Evolutionary conservation across 2,329 filamentous ascomycete genomes (phyloP).

Genomic region (Hypoxylon sp.): DNA sequence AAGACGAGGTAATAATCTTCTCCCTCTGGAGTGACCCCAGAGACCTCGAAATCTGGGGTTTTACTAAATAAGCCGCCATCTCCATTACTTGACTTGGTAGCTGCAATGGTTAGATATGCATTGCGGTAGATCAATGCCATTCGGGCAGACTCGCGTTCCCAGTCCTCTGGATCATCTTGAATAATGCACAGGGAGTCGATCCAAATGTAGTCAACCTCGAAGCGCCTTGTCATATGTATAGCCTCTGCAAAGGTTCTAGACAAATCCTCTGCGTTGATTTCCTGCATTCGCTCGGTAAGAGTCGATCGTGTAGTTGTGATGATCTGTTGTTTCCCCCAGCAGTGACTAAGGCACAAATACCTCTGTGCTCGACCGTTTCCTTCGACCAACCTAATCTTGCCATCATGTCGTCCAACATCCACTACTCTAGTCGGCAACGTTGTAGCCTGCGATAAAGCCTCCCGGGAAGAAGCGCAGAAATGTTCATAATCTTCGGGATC

Average conservation of each 20-base stretch:
- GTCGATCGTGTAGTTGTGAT: conserved; percentile 33
- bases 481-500: background rate
- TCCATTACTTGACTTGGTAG: conserved; percentile 26
- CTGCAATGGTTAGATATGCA: conserved; percentile 39
- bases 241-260: conserved; percentile 27
- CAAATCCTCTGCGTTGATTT: conserved; percentile 24
- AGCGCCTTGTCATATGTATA: conserved; percentile 13
- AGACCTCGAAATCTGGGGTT: conserved; percentile 13
- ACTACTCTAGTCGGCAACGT: conserved; percentile 10
- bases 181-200: conserved; percentile 38
- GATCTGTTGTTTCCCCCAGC: conserved; percentile 35
- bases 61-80: conserved; percentile 9
- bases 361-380: conserved; percentile 14
- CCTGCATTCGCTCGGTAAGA: conserved; percentile 15
- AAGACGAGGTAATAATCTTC: conserved; percentile 12
- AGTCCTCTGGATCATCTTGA: conserved; percentile 32
- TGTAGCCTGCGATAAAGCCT: background rate
- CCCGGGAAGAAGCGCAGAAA: background rate
- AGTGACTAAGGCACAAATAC: conserved; percentile 40
- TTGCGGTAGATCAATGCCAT: conserved; percentile 45
- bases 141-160: conserved; percentile 33
- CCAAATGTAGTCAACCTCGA: conserved; percentile 35
- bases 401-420: conserved; percentile 4
- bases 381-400: conserved; percentile 15
- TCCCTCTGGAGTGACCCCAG: background rate